Base-by-base conservation (phyloP, 768 basidiomycete genomes). In the Terana coerulea region DNA sequence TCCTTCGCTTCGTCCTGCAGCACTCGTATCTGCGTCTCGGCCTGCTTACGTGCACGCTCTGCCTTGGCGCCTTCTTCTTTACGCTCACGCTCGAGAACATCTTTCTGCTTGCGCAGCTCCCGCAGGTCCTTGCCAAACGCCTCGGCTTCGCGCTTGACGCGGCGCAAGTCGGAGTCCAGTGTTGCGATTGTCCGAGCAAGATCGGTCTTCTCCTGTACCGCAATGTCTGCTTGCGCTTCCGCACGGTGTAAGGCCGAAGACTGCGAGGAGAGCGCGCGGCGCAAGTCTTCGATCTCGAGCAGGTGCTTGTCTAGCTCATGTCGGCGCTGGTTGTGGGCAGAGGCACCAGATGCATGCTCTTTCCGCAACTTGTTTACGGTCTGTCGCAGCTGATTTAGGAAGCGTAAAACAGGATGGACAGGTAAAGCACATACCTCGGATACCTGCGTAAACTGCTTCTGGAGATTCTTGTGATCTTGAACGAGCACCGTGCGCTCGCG, bases 121-220 rank as follows among this genome's bases (percentile, higher is more conserved):
- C 83, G 88, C 52, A 95, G 66, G 65, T 95, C 91, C 15, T 78
- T 78, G 15, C 89, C 88, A 61, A 93, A 86, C 6, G 75, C 76
- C 56, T 88, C 86, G 0, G 90, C 91, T 53, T 91, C 87, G 44
- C 77, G 75, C 50, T 81, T 77, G 15, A 95, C 88, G 8, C 88
- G 82, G 51, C 73, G 73, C 21, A 95, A 75, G 62, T 95, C 91
- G 4, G 78, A 72, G 59, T 93, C 86, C 28, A 95, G 74, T 0
- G 64, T 65, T 4, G 79, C 75, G n/a, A 93, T 83, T 3, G 80
- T 86, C 35, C 72, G 74, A 0, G 79, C 76, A 51, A 91, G 80
- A 55, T 83, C 81, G 44, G 68, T 78, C 63, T 83, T 86, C 71
- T 86, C 88, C 2, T 73, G 70, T 17, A 71, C 72, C 53, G 83